A percentile compares a stretch with the other conserved stretches of the same genome.
These are phyloP conservation scores for Coleophoma eucalyptorum DNA, from an alignment of 2,329 filamentous ascomycete genomes.

Conservation along the genomic window DNA sequence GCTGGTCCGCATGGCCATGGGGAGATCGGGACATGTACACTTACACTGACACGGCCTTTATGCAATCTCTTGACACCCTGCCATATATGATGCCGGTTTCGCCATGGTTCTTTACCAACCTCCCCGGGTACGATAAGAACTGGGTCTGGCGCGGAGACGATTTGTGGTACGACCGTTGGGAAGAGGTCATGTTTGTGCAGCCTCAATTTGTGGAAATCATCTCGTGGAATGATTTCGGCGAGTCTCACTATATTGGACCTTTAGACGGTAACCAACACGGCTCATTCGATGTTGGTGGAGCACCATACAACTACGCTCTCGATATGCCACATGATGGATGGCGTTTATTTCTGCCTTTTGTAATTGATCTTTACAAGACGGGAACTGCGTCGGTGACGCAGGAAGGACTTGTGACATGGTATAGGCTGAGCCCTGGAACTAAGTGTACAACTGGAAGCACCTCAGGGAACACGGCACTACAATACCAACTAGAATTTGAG, in stretches of 20 bases:
- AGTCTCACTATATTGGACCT: slow-evolving; percentile 43
- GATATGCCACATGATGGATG: slow-evolving; percentile 45
- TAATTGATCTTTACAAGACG: slow-evolving; percentile 31
- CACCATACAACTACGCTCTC: slow-evolving; percentile 38
- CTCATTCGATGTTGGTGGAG: slow-evolving; percentile 11
- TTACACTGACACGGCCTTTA: slow-evolving; percentile 1
- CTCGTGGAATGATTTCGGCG: slow-evolving; percentile 45
- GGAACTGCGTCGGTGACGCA: neutral
- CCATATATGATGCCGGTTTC: slow-evolving; percentile 34
- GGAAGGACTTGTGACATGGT: slow-evolving; percentile 30
- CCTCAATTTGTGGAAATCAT: slow-evolving; percentile 39
- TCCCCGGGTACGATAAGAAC: slow-evolving; percentile 39
- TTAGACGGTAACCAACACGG: slow-evolving; percentile 29
- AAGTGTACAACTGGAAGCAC: slow-evolving; percentile 14
- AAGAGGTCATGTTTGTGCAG: slow-evolving; percentile 33
- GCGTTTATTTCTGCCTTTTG: slow-evolving; percentile 32
- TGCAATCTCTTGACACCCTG: neutral
- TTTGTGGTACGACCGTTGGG: slow-evolving; percentile 56
- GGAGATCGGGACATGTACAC: slow-evolving; percentile 1
- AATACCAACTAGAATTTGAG: slow-evolving; percentile 19
- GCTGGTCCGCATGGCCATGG: slow-evolving; percentile 33
- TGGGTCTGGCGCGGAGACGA: slow-evolving; percentile 59
- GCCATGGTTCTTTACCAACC: slow-evolving; percentile 54
- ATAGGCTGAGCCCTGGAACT: slow-evolving; percentile 25
- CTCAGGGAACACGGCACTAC: slow-evolving; percentile 1